Percentiles rank a stretch among this genome's conserved stretches.
These are phyloP conservation scores for Ustilago xerochloae DNA, from an alignment of 1,284 basidiomycete species.

Conservation along the genomic window DNA sequence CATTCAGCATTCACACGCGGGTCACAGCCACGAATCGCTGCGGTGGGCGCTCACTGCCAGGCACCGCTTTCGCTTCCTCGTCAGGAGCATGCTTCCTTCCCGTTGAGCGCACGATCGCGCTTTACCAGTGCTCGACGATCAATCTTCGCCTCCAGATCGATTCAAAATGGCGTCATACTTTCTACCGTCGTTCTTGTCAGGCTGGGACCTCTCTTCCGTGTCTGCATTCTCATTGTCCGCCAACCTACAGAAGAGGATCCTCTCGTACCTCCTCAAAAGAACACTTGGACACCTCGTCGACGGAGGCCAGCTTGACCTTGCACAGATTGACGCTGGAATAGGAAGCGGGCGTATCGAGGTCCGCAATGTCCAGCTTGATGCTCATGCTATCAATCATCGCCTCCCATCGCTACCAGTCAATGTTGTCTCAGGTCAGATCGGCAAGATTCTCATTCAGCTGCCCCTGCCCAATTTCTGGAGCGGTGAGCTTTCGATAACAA, in stretches of 20 bases:
- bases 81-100: slow-evolving; percentile 14
- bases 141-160: not conserved
- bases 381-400: slow-evolving; percentile 61
- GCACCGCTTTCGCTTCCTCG: not conserved
- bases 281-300: slow-evolving; percentile 85
- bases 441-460: slow-evolving; percentile 50
- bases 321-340: slow-evolving; percentile 90
- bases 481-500: slow-evolving; percentile 43
- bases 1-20: too few relatives aligned
- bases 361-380: slow-evolving; percentile 82
- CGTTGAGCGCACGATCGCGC: slow-evolving; percentile 23
- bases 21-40: not conserved
- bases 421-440: slow-evolving; percentile 76
- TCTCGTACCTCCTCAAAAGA: slow-evolving; percentile 86
- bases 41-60: slow-evolving; percentile 1
- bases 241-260: slow-evolving; percentile 85
- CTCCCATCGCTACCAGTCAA: slow-evolving; percentile 73
- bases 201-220: slow-evolving; percentile 45
- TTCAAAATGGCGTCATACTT: slow-evolving; percentile 43
- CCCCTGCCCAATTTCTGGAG: slow-evolving; percentile 57
- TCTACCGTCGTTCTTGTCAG: slow-evolving; percentile 36
- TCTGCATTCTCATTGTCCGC: slow-evolving; percentile 73
- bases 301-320: slow-evolving; percentile 85
- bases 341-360: slow-evolving; percentile 87
- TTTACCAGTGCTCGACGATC: not conserved